Conservation (phyloP, 306 rosid genomes). For the Cucurbita moschata region DNA sequence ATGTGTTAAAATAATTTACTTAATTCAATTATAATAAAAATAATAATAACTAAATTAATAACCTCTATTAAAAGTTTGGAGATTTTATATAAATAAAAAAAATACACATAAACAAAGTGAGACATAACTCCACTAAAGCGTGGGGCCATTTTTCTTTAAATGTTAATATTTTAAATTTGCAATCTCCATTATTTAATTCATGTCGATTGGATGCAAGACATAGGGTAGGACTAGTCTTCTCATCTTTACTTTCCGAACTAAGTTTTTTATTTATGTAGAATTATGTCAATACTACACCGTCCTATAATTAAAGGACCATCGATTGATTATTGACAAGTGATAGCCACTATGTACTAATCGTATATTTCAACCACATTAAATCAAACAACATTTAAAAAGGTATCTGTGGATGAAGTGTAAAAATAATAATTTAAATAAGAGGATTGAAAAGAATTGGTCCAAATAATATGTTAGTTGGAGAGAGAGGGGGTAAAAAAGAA, state of each 20-base stretch:
- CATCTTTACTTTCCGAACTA: background rate
- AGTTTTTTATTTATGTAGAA: background rate
- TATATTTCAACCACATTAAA: background rate
- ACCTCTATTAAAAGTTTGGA: no score
- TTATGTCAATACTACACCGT: background rate
- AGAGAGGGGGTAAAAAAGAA: background rate
- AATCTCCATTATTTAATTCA: background rate
- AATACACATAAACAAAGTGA: no score
- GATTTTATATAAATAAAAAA: no score
- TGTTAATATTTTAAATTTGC: background rate
- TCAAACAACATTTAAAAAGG: background rate
- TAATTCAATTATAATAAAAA: no score
- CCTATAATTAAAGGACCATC: background rate
- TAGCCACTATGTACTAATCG: background rate
- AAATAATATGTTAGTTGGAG: background rate
- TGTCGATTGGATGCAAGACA: background rate
- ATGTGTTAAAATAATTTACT: no score
- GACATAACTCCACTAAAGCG: background rate
- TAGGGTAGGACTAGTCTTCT: background rate
- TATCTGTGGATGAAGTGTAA: background rate
- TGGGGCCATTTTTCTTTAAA: background rate
- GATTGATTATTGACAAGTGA: background rate
- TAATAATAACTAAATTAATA: no score
- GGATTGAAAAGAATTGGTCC: background rate
- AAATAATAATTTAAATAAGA: background rate